These are phyloP conservation scores for Aspergillus cavernicola DNA, from an alignment of 495 filamentous ascomycete species.

Conservation along the genomic window DNA sequence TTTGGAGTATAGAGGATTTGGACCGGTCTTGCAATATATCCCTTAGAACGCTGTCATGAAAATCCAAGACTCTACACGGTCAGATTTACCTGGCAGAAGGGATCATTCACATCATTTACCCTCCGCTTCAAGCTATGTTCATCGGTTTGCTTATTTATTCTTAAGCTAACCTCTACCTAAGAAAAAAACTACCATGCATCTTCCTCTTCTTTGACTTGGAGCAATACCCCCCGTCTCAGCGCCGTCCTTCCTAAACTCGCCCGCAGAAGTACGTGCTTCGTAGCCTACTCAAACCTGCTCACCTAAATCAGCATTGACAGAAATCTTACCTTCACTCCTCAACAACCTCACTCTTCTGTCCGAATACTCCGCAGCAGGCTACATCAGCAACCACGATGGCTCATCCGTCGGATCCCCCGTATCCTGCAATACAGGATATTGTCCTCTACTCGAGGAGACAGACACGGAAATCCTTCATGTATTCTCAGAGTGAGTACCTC, in stretches of 20 bases:
- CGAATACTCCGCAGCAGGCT: conserved; percentile 63
- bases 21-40: no score
- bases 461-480: conserved; percentile 41
- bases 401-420: conserved; percentile 29
- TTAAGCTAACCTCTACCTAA: neutral
- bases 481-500: conserved; percentile 47
- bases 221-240: neutral
- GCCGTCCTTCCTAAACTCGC: neutral
- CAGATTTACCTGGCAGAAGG: no score
- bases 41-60: no score
- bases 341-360: conserved; percentile 5
- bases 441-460: conserved; percentile 49
- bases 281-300: neutral
- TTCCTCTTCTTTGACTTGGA: neutral
- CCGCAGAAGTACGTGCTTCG: neutral
- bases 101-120: no score
- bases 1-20: no score
- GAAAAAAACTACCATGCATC: neutral
- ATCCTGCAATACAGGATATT: conserved; percentile 47
- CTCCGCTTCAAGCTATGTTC: no score
- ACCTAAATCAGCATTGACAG: neutral
- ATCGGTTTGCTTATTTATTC: no score
- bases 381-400: conserved; percentile 40
- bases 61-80: no score
- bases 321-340: neutral